A percentile compares a stretch with the other conserved stretches of the same genome.
phyloP scores from a whole-genome alignment of 768 basidiomycete species.

The Amanita polypyramis region DNA sequence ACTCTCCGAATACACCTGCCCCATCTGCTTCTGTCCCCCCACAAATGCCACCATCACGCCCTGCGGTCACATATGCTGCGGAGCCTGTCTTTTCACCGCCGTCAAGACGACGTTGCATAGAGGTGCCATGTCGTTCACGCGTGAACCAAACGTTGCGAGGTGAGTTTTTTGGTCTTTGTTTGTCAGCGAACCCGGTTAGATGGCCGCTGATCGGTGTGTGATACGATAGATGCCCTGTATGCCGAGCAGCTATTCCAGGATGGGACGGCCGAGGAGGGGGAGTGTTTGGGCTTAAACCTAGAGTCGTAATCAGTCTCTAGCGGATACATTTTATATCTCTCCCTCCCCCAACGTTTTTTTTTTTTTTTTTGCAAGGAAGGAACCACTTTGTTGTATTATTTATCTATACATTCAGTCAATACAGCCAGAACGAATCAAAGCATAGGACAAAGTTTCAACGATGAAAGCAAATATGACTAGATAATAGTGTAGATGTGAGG shows the following conservation, averaged over 20 bases:
- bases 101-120: slow-evolving; percentile 54
- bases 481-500: too few relatives aligned
- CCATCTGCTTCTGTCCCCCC: slow-evolving; percentile 71
- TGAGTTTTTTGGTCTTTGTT: too few relatives aligned
- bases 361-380: too few relatives aligned
- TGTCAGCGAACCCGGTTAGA: too few relatives aligned
- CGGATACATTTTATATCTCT: too few relatives aligned
- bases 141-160: slow-evolving; percentile 28
- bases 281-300: slow-evolving; percentile 48
- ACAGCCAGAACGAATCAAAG: too few relatives aligned
- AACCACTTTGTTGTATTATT: too few relatives aligned
- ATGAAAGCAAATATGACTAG: too few relatives aligned
- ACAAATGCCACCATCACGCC: slow-evolving; percentile 69
- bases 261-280: slow-evolving; percentile 69
- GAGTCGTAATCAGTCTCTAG: slow-evolving; percentile 31
- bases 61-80: slow-evolving; percentile 75
- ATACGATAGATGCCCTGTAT: slow-evolving; percentile 50
- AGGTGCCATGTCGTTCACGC: slow-evolving; percentile 19
- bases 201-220: not conserved
- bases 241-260: slow-evolving; percentile 51
- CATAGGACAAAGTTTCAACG: too few relatives aligned
- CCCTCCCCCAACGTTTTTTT: too few relatives aligned
- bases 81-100: slow-evolving; percentile 63
- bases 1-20: slow-evolving; percentile 61
- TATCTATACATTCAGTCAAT: too few relatives aligned